Percentiles rank a stretch among this genome's conserved stretches.
These are phyloP conservation scores for Entomortierella lignicola DNA, from an alignment of 192 early-diverging fungal genomes.

Conservation along the genomic window DNA sequence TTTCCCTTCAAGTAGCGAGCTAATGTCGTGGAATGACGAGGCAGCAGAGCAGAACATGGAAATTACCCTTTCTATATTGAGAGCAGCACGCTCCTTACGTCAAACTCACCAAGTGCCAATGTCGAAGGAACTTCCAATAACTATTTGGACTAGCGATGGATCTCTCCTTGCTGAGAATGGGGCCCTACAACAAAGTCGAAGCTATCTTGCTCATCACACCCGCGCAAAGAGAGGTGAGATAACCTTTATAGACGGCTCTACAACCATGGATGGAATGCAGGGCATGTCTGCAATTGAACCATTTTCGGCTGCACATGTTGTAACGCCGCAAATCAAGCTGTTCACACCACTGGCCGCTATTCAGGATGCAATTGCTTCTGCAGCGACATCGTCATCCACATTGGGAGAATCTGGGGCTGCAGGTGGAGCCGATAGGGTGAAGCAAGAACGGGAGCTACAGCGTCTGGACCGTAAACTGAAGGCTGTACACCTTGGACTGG, in stretches of 20 bases:
- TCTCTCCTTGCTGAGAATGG: constrained; percentile 39
- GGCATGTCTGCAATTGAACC: constrained; percentile 14
- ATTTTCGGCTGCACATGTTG: constrained; percentile 9
- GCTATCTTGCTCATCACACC: constrained; percentile 28
- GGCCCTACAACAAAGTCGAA: constrained; percentile 18
- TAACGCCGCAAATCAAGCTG: constrained; percentile 34
- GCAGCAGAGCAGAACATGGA: constrained; percentile 62
- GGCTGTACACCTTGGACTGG: constrained; percentile 11
- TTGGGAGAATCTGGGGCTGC: not conserved
- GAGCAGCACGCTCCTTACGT: constrained; percentile 63
- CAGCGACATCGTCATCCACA: not conserved
- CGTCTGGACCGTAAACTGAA: constrained; percentile 27
- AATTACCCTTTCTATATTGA: constrained; percentile 58
- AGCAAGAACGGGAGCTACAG: constrained; percentile 35
- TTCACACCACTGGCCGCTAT: constrained; percentile 36
- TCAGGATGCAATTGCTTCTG: constrained; percentile 22
- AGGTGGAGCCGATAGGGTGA: not conserved
- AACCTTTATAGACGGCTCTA: constrained; percentile 17
- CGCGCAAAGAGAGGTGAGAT: constrained; percentile 27
- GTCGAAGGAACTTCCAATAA: constrained; percentile 58
- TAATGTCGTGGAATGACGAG: constrained; percentile 46
- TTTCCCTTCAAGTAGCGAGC: constrained; percentile 53
- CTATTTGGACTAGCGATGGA: constrained; percentile 53
- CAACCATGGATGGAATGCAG: not conserved
- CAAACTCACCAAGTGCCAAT: constrained; percentile 64